Evolutionary conservation across 2,329 filamentous ascomycete species (phyloP).

Genomic region (Colletotrichum brevisporum): DNA sequence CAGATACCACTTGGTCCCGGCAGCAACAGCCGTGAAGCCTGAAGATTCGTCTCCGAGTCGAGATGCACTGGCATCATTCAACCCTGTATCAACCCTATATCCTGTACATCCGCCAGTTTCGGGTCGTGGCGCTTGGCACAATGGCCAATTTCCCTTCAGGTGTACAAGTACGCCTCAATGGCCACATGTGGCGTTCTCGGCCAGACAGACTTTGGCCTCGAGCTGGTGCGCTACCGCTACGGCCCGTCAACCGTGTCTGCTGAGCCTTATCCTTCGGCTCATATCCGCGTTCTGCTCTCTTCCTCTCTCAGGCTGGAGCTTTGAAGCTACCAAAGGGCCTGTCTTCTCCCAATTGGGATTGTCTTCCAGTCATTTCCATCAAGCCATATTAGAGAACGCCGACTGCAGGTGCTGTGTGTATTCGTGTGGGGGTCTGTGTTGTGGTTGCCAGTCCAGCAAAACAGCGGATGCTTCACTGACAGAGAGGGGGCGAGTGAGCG

Average conservation of each 20-base stretch:
- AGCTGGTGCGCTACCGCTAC: constrained; percentile 26
- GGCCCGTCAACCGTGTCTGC: constrained; percentile 24
- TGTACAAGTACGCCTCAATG: constrained; percentile 27
- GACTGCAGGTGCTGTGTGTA: constrained; percentile 39
- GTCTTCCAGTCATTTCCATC: constrained; percentile 51
- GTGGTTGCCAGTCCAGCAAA: constrained; percentile 33
- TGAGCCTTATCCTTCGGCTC: constrained; percentile 31
- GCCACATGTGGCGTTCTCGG: constrained; percentile 28
- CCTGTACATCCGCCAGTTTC: constrained; percentile 19
- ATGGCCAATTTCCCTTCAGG: constrained; percentile 17
- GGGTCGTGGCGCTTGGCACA: constrained; percentile 5
- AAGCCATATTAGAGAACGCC: constrained; percentile 54
- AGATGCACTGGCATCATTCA: constrained; percentile 40
- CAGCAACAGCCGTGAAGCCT: constrained; percentile 23
- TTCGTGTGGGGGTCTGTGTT: constrained; percentile 37
- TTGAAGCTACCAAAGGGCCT: constrained; percentile 75
- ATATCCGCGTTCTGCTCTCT: constrained; percentile 29
- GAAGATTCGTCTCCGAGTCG: constrained; percentile 21
- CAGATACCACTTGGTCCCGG: constrained; percentile 38
- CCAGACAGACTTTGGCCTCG: constrained; percentile 27
- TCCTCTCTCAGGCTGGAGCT: constrained; percentile 69
- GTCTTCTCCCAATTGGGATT: constrained; percentile 44
- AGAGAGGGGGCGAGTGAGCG: constrained; percentile 33
- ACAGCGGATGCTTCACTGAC: constrained; percentile 27
- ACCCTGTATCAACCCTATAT: constrained; percentile 24